phyloP scores from a whole-genome alignment of 2,329 filamentous ascomycete species.

The Pseudocercospora cruenta region DNA sequence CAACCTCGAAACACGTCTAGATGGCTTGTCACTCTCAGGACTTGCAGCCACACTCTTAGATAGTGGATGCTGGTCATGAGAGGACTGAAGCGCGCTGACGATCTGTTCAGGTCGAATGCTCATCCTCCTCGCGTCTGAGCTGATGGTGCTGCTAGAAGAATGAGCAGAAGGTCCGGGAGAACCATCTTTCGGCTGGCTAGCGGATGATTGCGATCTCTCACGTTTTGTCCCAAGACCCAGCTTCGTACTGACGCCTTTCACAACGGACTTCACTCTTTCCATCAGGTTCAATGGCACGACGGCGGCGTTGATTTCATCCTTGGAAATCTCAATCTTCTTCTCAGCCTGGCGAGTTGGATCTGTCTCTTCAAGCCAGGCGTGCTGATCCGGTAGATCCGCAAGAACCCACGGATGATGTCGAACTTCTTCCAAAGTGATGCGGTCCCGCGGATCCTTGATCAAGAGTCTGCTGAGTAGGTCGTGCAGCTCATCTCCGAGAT shows the following conservation, averaged over 20 bases:
- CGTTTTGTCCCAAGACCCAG: constrained; percentile 43
- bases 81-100: constrained; percentile 10
- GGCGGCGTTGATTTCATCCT: constrained; percentile 83
- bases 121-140: constrained; percentile 54
- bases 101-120: constrained; percentile 5
- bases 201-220: constrained; percentile 56
- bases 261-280: constrained; percentile 78
- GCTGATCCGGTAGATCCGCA: constrained; percentile 72
- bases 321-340: constrained; percentile 88
- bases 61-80: constrained; percentile 68
- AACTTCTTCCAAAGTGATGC: constrained; percentile 87
- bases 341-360: constrained; percentile 78
- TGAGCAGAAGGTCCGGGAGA: constrained; percentile 57
- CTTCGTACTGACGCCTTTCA: constrained; percentile 53
- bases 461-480: constrained; percentile 81
- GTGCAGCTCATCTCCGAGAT: constrained; percentile 76
- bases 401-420: constrained; percentile 94
- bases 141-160: constrained; percentile 59
- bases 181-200: constrained; percentile 58
- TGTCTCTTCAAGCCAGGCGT: constrained; percentile 89
- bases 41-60: constrained; percentile 74
- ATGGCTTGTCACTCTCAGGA: constrained; percentile 52
- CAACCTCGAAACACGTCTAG: constrained; percentile 18
- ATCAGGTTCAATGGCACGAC: constrained; percentile 88
- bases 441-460: constrained; percentile 83